Conservation (phyloP, 202 grass and related monocot genomes). For the Hordeum pubiflorum region DNA sequence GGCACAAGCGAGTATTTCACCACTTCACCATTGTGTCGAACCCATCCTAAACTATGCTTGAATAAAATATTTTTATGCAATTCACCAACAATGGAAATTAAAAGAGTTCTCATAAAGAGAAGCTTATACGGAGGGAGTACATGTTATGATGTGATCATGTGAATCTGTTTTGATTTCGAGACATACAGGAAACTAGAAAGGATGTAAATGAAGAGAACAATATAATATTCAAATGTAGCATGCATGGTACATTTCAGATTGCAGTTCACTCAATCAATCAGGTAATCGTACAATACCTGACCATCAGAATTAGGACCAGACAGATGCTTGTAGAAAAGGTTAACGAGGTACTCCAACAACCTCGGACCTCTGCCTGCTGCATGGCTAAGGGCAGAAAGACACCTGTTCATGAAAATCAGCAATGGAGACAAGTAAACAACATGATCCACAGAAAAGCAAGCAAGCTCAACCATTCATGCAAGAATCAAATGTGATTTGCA, state of each 20-base stretch:
- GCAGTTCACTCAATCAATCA: slow-evolving; percentile 11
- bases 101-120: not conserved
- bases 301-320: slow-evolving; percentile 63
- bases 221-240: slow-evolving; percentile 13
- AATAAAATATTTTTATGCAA: slow-evolving; percentile 12
- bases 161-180: not conserved
- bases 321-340: slow-evolving; percentile 92
- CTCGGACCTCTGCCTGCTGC: slow-evolving; percentile 70
- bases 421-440: slow-evolving; percentile 28
- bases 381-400: slow-evolving; percentile 84
- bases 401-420: slow-evolving; percentile 50
- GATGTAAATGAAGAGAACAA: slow-evolving; percentile 10
- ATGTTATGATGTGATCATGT: not conserved
- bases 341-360: slow-evolving; percentile 69
- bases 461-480: slow-evolving; percentile 6
- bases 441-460: not conserved
- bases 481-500: not conserved
- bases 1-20: no score
- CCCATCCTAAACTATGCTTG: not conserved
- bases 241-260: slow-evolving; percentile 12
- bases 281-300: slow-evolving; percentile 50
- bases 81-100: not conserved
- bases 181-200: not conserved
- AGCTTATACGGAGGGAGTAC: not conserved
- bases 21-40: no score